phyloP scores from a whole-genome alignment of 2,329 filamentous ascomycete genomes.

The Talaromyces sp. region DNA sequence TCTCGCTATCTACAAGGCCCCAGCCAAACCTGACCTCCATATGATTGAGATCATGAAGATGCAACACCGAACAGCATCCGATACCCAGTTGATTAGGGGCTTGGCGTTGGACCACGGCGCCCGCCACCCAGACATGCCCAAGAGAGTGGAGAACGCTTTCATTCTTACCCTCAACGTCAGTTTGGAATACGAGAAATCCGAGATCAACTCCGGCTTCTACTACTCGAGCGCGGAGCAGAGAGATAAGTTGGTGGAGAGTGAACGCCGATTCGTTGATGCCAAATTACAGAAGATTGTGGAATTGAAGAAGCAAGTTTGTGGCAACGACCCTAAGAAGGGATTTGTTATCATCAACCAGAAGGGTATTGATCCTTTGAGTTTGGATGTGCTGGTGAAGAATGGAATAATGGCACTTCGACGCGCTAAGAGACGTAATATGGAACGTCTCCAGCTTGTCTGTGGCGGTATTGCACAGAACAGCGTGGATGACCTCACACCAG shows the following conservation, averaged over 20 bases:
- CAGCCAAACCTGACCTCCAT: constrained; percentile 90
- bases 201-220: constrained; percentile 99
- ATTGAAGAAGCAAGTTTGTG: constrained; percentile 95
- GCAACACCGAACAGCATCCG: constrained; percentile 94
- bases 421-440: constrained; percentile 98
- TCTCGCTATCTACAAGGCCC: constrained; percentile 84
- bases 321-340: constrained; percentile 85
- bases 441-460: constrained; percentile 90
- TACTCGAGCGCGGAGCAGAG: constrained; percentile 96
- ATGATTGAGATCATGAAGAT: constrained; percentile 99
- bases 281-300: constrained; percentile 98
- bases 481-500: constrained; percentile 84
- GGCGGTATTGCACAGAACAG: constrained; percentile 92
- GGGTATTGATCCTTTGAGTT: constrained; percentile 92
- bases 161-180: constrained; percentile 96
- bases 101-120: constrained; percentile 93
- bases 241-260: constrained; percentile 96
- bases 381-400: constrained; percentile 97
- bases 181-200: constrained; percentile 97
- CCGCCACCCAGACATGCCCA: constrained; percentile 97
- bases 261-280: constrained; percentile 90
- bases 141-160: constrained; percentile 89
- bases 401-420: constrained; percentile 90
- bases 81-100: constrained; percentile 92
- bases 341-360: constrained; percentile 99